Base-by-base conservation (phyloP, 2,329 filamentous ascomycete species). In the Blastomyces parvus region DNA sequence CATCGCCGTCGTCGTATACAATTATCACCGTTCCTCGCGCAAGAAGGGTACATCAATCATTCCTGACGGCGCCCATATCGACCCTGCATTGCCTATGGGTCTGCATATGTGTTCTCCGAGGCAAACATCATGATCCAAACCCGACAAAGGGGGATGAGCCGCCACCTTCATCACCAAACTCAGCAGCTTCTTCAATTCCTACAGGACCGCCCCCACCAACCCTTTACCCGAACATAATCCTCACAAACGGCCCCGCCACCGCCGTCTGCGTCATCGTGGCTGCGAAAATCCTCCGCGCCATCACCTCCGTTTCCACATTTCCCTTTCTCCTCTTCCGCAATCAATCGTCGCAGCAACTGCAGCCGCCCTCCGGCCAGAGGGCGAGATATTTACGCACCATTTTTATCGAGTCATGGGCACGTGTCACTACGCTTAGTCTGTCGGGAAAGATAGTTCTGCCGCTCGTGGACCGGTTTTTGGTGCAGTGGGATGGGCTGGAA, bases 391-490 rank as follows among this genome's bases (percentile, higher is more conserved):
- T 93, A 78, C 84, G 86, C 66, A 87, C 89, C 11, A 80, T 97
- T 17, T 99, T 94, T 73, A 84, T 97, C 36, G 94, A 99, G 80
- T 94, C 89, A 25, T 97, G 92, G 88, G 93, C 94, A 2, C 83
- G 94, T 19, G 89, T 96, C 19, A 87, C 83, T 67, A 87, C 84
- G 14, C 76, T 97, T 67, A 97, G 93, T 77, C 74, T 97, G 64
- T 96, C 90, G 46, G 94, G 93, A 0, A 87, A 85, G 72, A 77
- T 97, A 46, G 79, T 99, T 63, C 76, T 88, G 64, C 78, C 80
- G 67, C 79, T 95, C 50, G 89, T 89, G 58, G 90, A 96, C 75
- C 78, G 87, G 59, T 89, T 95, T 70, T 74, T 95, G 61, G 91
- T 96, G 63, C 92, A 97, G 79, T 94, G 93, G 82, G 81, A 84